Conservation (phyloP, 768 basidiomycete species). For the Serendipita vermifera region DNA sequence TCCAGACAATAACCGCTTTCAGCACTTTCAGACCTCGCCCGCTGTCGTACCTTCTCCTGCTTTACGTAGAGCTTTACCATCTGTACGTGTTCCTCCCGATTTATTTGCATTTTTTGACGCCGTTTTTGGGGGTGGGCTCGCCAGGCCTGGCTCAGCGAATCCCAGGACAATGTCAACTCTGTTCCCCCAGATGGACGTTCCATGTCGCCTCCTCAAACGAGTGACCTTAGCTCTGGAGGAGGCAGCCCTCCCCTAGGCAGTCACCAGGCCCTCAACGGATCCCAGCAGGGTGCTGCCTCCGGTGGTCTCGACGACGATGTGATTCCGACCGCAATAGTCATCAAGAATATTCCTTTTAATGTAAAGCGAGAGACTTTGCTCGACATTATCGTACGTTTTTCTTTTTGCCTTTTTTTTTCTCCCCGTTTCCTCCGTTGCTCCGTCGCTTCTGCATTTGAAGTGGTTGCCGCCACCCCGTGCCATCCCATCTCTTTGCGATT, state of each 20-base stretch:
- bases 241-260: constrained; percentile 54
- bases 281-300: constrained; percentile 34
- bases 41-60: constrained; percentile 39
- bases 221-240: constrained; percentile 78
- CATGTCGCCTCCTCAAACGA: constrained; percentile 64
- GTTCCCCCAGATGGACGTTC: constrained; percentile 53
- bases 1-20: constrained; percentile 43
- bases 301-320: constrained; percentile 69
- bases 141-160: constrained; percentile 30
- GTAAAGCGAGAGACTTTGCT: constrained; percentile 93
- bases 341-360: constrained; percentile 99
- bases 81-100: constrained; percentile 36
- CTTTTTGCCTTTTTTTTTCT: neutral
- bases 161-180: constrained; percentile 51
- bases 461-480: neutral
- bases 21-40: constrained; percentile 57
- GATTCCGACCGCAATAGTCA: constrained; percentile 98
- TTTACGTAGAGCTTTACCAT: constrained; percentile 55
- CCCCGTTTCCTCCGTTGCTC: constrained; percentile 11
- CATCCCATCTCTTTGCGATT: constrained; percentile 10
- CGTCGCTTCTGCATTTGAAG: neutral
- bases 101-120: constrained; percentile 15
- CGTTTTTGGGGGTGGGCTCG: constrained; percentile 34
- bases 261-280: constrained; percentile 28
- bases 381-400: constrained; percentile 74